Evolutionary conservation across 1,139 yeast genomes (phyloP).

Genomic region (Hemisphaericaspora xylanilytica): DNA sequence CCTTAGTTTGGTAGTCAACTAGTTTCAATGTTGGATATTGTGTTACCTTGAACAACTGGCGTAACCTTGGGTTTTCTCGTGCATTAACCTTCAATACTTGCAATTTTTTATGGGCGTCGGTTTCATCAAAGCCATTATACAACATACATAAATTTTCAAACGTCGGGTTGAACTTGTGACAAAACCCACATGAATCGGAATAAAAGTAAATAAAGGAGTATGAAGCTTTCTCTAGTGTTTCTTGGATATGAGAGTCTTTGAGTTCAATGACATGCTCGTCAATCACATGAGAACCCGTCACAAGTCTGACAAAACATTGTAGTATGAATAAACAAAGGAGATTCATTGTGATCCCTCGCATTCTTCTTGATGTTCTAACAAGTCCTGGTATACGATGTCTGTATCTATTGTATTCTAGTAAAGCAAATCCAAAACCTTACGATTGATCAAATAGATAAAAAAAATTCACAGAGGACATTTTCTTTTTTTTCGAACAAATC

Average conservation of each 20-base stretch:
- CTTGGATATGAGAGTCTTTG: constrained; percentile 18
- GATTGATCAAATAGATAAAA: constrained; percentile 2
- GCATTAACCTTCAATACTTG: constrained; percentile 36
- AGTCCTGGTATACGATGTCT: background rate
- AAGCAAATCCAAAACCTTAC: background rate
- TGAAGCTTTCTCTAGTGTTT: constrained; percentile 21
- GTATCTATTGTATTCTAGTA: no score
- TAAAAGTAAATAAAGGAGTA: constrained; percentile 44
- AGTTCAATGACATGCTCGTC: constrained; percentile 17
- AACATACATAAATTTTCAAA: constrained; percentile 32
- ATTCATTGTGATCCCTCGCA: background rate
- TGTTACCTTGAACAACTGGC: constrained; percentile 24
- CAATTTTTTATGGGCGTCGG: constrained; percentile 13
- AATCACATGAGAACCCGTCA: background rate
- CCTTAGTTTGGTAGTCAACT: constrained; percentile 27
- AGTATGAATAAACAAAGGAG: background rate
- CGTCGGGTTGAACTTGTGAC: constrained; percentile 35
- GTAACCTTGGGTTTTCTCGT: constrained; percentile 21
- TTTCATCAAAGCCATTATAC: constrained; percentile 20
- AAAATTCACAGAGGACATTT: background rate
- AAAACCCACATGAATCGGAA: constrained; percentile 37
- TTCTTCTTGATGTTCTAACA: background rate
- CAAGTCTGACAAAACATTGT: background rate
- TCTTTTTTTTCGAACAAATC: background rate
- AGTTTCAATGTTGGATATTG: constrained; percentile 36